Percentiles rank a stretch among this genome's conserved stretches.
These are phyloP conservation scores for Holtermanniella nyarrowii DNA, from an alignment of 768 basidiomycete genomes.

Conservation along the genomic window DNA sequence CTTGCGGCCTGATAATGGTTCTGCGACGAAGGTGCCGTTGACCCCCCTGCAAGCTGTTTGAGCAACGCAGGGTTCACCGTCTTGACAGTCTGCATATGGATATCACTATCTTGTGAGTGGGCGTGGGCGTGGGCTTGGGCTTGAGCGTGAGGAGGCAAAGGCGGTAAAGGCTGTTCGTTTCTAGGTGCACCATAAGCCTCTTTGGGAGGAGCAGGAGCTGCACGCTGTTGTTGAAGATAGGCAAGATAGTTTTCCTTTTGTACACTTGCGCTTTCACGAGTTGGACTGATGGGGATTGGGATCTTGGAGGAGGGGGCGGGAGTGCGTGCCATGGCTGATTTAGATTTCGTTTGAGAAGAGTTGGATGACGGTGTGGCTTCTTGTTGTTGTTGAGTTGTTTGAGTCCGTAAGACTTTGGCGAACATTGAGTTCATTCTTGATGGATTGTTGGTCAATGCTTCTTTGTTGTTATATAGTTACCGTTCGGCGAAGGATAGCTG, in stretches of 20 bases:
- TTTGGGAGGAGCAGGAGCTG: slow-evolving; percentile 18
- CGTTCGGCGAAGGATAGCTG: slow-evolving; percentile 1
- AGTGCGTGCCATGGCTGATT: slow-evolving; percentile 13
- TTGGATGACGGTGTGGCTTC: slow-evolving; percentile 16
- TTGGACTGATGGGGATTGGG: slow-evolving; percentile 22
- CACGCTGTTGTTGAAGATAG: slow-evolving; percentile 24
- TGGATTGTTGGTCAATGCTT: background rate
- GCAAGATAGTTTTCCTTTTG: slow-evolving; percentile 24
- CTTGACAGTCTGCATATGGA: slow-evolving; percentile 73
- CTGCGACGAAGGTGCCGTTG: background rate
- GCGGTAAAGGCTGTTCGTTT: background rate
- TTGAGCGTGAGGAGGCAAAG: slow-evolving; percentile 1
- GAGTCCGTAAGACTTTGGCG: slow-evolving; percentile 33
- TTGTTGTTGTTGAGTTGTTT: slow-evolving; percentile 20
- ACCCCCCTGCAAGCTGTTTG: slow-evolving; percentile 28
- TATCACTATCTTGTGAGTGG: slow-evolving; percentile 43
- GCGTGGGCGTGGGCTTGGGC: background rate
- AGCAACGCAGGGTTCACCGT: slow-evolving; percentile 33
- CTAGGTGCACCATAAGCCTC: slow-evolving; percentile 1
- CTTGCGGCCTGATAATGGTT: background rate
- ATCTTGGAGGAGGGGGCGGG: slow-evolving; percentile 35
- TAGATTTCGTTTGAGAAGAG: slow-evolving; percentile 10
- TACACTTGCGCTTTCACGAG: background rate
- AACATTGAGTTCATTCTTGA: slow-evolving; percentile 14
- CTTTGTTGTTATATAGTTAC: background rate